Base-by-base conservation (phyloP, 805 yeast genomes). In the Yamadazyma insecticola region DNA sequence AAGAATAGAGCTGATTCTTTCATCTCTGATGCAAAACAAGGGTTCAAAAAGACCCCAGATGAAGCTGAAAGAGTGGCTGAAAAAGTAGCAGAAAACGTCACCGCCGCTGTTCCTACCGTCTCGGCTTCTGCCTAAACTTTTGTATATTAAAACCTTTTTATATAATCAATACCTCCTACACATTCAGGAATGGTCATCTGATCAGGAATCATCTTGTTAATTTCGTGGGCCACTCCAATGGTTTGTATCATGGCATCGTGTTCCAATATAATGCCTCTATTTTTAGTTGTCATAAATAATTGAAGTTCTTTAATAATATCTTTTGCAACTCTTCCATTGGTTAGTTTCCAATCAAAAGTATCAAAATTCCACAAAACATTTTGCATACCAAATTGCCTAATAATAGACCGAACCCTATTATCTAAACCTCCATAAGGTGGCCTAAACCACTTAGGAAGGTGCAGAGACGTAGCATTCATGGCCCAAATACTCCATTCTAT, bases 391-490 rank as follows among this genome's bases (percentile, higher is more conserved):
- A 90, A 82, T 56, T 81, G 84, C 32, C 89, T 65, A 11, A 86
- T 72, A 33, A 90, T 84, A 2, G 78, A 61, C 35, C 97, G 64
- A 1, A 90, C 82, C 32, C 97, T 64, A 52, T 88, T 81, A 59
- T 90, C 98, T 20, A 86, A 69, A 0, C 95, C 97, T 1, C 97
- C 98, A 51, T 86, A 90, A 1, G 98, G 98, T 0, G 98, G 98
- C 44, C 98, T 72, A 55, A 84, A 90, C 84, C 90, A 90, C 48
- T 81, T 81, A 5, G 98, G 98, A 7, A 84, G 52, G 47, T 88
- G 89, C 16, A 78, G 67, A 0, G 86, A 84, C 0, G 97, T 88
- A 1, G 96, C 96, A 60, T 90, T 89, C 88, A 89, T 85, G 4
- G 97, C 96, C 97, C 97, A 90, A 19, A 87, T 77, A 2, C 94